Conservation (phyloP, 176 grass and related monocot species). For the Hsuehochloa calcarea region DNA sequence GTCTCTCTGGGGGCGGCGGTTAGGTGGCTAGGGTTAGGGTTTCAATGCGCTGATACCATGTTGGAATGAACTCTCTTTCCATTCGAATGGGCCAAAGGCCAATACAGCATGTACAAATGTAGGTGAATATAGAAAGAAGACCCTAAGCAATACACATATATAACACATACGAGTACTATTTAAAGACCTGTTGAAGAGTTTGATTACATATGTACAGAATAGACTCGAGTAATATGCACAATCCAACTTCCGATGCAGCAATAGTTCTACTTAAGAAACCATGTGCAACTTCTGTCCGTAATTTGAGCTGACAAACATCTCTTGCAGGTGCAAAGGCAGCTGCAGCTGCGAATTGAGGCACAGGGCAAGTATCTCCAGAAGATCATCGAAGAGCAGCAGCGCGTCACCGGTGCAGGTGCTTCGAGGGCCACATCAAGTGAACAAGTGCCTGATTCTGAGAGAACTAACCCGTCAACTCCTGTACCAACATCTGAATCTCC, state of each 20-base stretch:
- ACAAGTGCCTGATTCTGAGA: conserved; percentile 7
- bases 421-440: conserved; percentile 19
- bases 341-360: conserved; percentile 64
- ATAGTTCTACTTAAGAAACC: conserved; percentile 34
- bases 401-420: neutral
- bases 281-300: neutral
- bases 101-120: too few relatives aligned
- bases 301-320: neutral
- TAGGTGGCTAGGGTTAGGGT: too few relatives aligned
- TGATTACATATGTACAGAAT: neutral
- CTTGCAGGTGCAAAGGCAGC: conserved; percentile 30
- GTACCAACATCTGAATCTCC: conserved; percentile 56
- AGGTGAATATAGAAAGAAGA: too few relatives aligned
- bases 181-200: neutral
- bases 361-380: conserved; percentile 47
- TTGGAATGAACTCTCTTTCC: too few relatives aligned
- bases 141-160: too few relatives aligned
- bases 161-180: neutral
- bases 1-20: too few relatives aligned
- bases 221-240: neutral
- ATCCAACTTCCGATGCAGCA: conserved; percentile 31
- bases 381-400: conserved; percentile 39
- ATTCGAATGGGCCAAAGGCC: too few relatives aligned
- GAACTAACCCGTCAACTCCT: conserved; percentile 44
- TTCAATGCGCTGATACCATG: too few relatives aligned